Percentiles rank a stretch among this genome's conserved stretches.
Evolutionary conservation across 1,284 basidiomycete species (phyloP).

Genomic region (Vanrija sp.): DNA sequence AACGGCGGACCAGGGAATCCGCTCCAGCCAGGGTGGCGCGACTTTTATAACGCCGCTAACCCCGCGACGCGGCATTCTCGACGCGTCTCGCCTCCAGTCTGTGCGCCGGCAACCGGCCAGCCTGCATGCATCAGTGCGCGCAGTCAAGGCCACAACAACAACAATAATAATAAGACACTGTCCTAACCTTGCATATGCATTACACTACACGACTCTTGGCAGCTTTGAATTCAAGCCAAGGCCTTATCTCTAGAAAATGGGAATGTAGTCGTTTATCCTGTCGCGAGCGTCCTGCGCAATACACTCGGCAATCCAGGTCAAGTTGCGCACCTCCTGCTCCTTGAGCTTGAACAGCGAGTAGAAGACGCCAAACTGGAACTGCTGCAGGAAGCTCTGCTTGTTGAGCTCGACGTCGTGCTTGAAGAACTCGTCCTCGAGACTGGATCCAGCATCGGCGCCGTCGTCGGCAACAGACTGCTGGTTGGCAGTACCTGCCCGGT

Average conservation of each 20-base stretch:
- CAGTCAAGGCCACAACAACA: too few species aligned
- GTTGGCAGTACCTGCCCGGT: conserved; percentile 51
- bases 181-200: too few species aligned
- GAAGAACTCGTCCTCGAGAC: conserved; percentile 93
- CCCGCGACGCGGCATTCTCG: too few species aligned
- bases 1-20: too few species aligned
- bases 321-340: conserved; percentile 96
- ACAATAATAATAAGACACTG: too few species aligned
- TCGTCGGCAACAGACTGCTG: conserved; percentile 16
- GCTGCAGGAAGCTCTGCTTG: conserved; percentile 89
- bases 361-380: conserved; percentile 90
- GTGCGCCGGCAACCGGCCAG: too few species aligned
- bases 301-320: conserved; percentile 97
- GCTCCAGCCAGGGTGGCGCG: too few species aligned
- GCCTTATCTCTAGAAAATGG: conserved; percentile 54
- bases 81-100: too few species aligned
- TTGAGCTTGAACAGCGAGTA: conserved; percentile 95
- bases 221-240: too few species aligned
- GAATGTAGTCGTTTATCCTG: conserved; percentile 88
- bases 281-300: conserved; percentile 86
- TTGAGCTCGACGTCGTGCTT: conserved; percentile 87
- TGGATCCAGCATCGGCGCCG: conserved; percentile 44
- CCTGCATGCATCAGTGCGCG: too few species aligned
- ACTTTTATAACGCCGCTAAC: too few species aligned
- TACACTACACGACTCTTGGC: too few species aligned